Conservation (phyloP, 192 early-diverging fungal species). For the Pilaira anomala region DNA sequence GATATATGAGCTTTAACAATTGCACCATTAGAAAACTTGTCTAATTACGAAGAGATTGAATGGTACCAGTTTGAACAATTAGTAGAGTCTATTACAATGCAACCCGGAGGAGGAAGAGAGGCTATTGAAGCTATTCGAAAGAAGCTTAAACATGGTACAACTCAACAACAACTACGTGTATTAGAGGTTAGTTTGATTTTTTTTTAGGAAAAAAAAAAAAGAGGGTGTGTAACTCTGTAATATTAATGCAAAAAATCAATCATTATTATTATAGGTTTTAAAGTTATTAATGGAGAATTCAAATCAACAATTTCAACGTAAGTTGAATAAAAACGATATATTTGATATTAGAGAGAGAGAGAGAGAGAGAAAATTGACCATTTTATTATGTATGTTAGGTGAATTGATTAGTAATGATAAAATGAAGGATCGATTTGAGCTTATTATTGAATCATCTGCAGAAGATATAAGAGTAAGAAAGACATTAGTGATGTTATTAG, state of each 20-base stretch:
- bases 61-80: conserved; percentile 39
- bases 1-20: conserved; percentile 1
- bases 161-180: conserved; percentile 32
- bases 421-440: conserved; percentile 29
- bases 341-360: no score
- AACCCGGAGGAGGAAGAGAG: conserved; percentile 32
- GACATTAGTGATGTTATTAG: conserved; percentile 22
- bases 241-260: neutral
- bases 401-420: conserved; percentile 29
- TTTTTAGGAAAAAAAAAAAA: neutral
- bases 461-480: conserved; percentile 28
- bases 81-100: conserved; percentile 34
- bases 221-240: no score
- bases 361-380: neutral
- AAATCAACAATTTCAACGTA: conserved; percentile 32
- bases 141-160: conserved; percentile 31
- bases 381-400: conserved; percentile 4
- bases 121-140: conserved; percentile 36
- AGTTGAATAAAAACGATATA: neutral
- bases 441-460: conserved; percentile 27
- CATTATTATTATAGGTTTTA: conserved; percentile 16
- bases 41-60: conserved; percentile 39
- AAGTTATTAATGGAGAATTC: conserved; percentile 38
- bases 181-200: conserved; percentile 11
- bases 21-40: conserved; percentile 31